Evolutionary conservation across 352 stramenopile species (phyloP), one percentile per base, ranked within the genome.

Genomic region (Globisporangium polare): DNA sequence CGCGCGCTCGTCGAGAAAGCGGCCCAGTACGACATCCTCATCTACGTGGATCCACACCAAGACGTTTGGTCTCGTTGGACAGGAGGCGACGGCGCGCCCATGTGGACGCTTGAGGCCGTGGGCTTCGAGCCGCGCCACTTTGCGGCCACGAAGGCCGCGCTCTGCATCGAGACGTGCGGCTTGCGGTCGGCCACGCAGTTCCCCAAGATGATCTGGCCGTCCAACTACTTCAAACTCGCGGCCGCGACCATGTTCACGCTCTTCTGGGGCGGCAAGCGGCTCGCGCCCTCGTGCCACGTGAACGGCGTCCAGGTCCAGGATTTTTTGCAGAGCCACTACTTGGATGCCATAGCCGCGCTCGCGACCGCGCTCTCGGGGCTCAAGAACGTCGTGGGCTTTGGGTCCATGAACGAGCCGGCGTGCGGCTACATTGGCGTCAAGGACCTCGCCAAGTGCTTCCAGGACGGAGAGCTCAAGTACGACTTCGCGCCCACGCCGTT

Each of bases 201-300:
- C 58, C 89, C 88, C 18, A 94, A 93, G 63, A 97, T 97, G 91
- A 91, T 95, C 62, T 97, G 91, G 91, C 87, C 84, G 5, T 94
- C 89, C 45, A 97, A 97, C 59, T 95, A 97, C 69, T 94, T 92
- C 64, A 96, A 96, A 53, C 83, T 95, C 60, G 90, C 80, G 5
- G 83, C 77, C 59, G 89, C 86, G 5, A 97, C 90, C 18, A 97
- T 97, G 91, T 97, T 96, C 55, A 96, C 89, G 33, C 73, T 97
- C 0, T 97, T 97, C 63, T 97, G 74, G 67, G 88, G 78, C 45
- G 91, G 91, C 20, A 65, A 80, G 41, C 69, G 72, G 13, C 84
- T 88, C 35, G 89, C 91, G 5, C 90, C 89, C 9, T 63, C 56
- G 5, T 92, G 86, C 60, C 62, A 64, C n/a, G 70, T 97, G 0